phyloP scores from a whole-genome alignment of 768 basidiomycete species.

The Baorangia bicolor region DNA sequence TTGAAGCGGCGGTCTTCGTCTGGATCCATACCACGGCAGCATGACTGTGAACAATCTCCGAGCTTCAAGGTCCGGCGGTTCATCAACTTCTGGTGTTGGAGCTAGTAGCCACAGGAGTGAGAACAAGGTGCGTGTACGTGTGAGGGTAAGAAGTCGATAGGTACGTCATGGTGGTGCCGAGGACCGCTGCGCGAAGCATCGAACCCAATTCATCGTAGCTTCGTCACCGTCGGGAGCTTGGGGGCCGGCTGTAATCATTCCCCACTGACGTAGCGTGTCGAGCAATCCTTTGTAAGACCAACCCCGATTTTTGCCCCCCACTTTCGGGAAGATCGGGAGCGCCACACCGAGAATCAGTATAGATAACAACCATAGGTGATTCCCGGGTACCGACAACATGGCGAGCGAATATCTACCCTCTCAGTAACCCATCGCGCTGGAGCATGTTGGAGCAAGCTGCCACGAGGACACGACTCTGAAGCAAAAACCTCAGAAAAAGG shows the following conservation, averaged over 20 bases:
- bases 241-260: too few species aligned
- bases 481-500: not conserved
- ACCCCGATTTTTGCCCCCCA: not conserved
- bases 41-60: not conserved
- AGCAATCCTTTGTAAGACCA: not conserved
- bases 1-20: constrained; percentile 31
- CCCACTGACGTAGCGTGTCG: not conserved
- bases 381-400: not conserved
- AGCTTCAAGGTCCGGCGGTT: not conserved
- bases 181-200: too few species aligned
- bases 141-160: not conserved
- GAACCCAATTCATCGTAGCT: not conserved
- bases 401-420: too few species aligned
- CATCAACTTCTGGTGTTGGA: not conserved
- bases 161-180: too few species aligned
- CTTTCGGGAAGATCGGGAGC: not conserved
- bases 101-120: not conserved
- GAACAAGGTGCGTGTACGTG: not conserved
- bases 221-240: too few species aligned
- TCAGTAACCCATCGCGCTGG: too few species aligned
- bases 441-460: too few species aligned
- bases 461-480: not conserved
- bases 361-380: not conserved
- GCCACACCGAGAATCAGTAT: not conserved
- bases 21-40: not conserved